These are phyloP conservation scores for Penicillium longicatenatum DNA, from an alignment of 495 filamentous ascomycete genomes.

Conservation along the genomic window DNA sequence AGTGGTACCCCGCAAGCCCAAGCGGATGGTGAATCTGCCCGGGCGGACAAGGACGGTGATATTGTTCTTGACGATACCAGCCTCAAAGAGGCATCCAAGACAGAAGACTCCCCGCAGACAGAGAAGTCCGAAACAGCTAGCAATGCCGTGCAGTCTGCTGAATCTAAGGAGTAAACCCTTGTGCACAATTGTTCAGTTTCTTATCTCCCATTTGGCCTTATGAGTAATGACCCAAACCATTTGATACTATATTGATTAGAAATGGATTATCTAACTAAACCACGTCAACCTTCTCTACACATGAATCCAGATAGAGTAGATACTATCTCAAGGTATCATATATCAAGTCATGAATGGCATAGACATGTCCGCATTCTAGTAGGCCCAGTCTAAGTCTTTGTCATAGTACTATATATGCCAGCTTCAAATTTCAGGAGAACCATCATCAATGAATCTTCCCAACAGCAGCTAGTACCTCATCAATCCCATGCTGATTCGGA, in stretches of 20 bases:
- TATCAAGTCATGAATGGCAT: no score
- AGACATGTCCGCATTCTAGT: no score
- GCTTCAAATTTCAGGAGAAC: no score
- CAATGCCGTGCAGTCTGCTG: constrained; percentile 13
- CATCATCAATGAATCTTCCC: background rate
- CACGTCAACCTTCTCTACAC: background rate
- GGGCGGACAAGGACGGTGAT: constrained; percentile 45
- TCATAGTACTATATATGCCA: no score
- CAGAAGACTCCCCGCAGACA: constrained; percentile 11
- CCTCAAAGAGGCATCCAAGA: constrained; percentile 15
- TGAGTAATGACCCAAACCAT: constrained; percentile 5
- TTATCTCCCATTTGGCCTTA: constrained; percentile 1
- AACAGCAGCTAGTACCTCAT: background rate
- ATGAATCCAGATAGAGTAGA: no score
- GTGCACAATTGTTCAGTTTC: background rate
- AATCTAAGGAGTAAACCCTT: constrained; percentile 17
- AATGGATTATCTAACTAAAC: background rate
- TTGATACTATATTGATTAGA: constrained; percentile 1
- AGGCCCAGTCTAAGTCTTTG: no score
- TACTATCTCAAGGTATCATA: no score
- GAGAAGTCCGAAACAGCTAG: constrained; percentile 7
- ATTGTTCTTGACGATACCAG: constrained; percentile 41
- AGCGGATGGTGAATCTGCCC: constrained; percentile 13
- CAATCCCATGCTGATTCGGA: background rate
- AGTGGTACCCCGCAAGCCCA: constrained; percentile 13